Evolutionary conservation across 441 rosid species (phyloP).

Genomic region (Aquilaria agallochum): DNA sequence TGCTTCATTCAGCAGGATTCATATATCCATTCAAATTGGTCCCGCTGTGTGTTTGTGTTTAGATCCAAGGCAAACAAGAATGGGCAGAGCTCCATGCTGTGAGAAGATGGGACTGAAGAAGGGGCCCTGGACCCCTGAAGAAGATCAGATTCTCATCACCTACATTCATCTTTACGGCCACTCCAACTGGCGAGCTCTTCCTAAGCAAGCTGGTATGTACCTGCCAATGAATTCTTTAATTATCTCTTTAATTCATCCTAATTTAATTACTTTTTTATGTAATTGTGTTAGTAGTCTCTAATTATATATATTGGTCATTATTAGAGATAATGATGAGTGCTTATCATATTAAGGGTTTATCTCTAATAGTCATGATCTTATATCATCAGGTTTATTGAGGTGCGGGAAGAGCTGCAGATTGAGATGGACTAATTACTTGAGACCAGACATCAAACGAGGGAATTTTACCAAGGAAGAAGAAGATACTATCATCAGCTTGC

Average conservation of each 20-base stretch:
- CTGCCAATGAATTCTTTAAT: too few species aligned
- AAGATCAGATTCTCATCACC: slow-evolving; percentile 37
- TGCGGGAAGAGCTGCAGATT: slow-evolving; percentile 12
- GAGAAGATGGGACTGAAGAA: slow-evolving; percentile 60
- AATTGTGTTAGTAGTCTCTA: neutral
- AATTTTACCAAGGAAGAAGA: slow-evolving; percentile 31
- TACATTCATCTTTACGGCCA: slow-evolving; percentile 44
- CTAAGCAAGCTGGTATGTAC: slow-evolving; percentile 48
- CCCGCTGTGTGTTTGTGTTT: too few species aligned
- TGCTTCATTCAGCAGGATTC: too few species aligned
- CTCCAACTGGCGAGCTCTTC: slow-evolving; percentile 61
- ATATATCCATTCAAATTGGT: too few species aligned
- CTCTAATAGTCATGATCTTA: too few species aligned
- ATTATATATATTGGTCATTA: slow-evolving; percentile 3
- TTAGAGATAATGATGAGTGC: too few species aligned
- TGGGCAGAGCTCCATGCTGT: slow-evolving; percentile 68
- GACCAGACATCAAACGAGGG: slow-evolving; percentile 35
- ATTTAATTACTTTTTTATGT: neutral
- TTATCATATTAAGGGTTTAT: too few species aligned
- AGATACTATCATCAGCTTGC: slow-evolving; percentile 24
- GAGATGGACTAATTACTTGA: slow-evolving; percentile 30
- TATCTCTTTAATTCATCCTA: neutral
- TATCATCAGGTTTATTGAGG: slow-evolving; percentile 26
- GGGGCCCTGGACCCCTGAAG: slow-evolving; percentile 57
- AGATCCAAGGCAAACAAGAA: slow-evolving; percentile 8